Evolutionary conservation across 805 yeast genomes (phyloP), one percentile per base, ranked within the genome.

Genomic region (fission yeast (Schizosaccharomyces pombe)): DNA sequence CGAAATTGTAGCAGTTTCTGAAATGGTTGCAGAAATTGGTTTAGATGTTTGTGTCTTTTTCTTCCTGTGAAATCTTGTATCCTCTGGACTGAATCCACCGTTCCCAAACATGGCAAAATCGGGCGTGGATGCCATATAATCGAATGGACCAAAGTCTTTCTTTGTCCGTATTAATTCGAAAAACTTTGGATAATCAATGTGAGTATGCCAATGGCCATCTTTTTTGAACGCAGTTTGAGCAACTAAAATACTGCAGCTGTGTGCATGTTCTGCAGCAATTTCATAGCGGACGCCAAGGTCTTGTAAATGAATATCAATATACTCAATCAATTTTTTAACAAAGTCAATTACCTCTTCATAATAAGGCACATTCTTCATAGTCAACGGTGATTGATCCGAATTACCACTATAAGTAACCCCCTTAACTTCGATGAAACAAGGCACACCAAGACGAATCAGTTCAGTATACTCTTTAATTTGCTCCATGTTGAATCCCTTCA

Each of bases 391-490:
- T 33, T 91, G 87, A 64, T 84, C 82, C 51, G 94, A 82, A 0
- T 93, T 81, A 0, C 96, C 96, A 70, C 95, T 85, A 68, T 84
- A 86, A 0, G 96, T 86, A 11, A 94, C 95, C 55, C 96, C 96
- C 67, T 86, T 86, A 57, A 86, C 81, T 66, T 86, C 96, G 57
- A 86, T 82, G 61, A 86, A 83, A 47, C 94, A 80, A 1, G 96
- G 96, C 57, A 70, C 68, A 2, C 86, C 95, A 55, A 78, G 73
- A 57, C 74, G 81, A 19, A 87, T 91, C 72, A 87, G 72, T 63
- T 85, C 94, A 0, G 94, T 95, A 64, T 86, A 86, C 8, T 89
- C 83, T 26, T 72, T 72, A 30, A 80, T 75, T 58, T 84, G 93
- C 54, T 72, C 76, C 80, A 85, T 83, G 61, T 86, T 86, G 70